phyloP scores from a whole-genome alignment of 352 stramenopile genomes.

The Phytophthora cajani region DNA sequence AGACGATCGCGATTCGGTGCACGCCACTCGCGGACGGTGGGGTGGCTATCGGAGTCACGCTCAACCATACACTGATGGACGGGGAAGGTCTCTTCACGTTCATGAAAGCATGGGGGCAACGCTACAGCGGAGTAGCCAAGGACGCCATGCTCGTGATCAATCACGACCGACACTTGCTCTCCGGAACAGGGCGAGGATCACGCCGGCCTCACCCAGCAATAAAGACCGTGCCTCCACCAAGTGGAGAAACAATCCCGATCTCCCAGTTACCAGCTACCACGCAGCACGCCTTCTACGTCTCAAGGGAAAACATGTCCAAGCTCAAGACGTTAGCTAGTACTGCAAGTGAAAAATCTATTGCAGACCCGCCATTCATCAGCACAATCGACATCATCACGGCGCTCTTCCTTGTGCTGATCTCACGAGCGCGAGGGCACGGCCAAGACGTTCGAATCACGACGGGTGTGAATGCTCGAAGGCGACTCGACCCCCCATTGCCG shows the following conservation, averaged over 20 bases:
- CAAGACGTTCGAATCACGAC: constrained; percentile 48
- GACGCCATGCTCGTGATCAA: constrained; percentile 24
- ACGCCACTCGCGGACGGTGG: constrained; percentile 46
- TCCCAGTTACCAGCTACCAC: constrained; percentile 23
- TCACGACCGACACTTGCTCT: constrained; percentile 45
- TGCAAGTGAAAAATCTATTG: neutral
- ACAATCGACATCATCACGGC: constrained; percentile 52
- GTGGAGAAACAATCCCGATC: neutral
- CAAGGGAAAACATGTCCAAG: constrained; percentile 28
- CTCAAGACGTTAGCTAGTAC: constrained; percentile 13
- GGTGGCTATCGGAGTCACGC: constrained; percentile 39
- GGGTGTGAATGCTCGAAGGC: constrained; percentile 43
- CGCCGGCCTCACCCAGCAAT: constrained; percentile 44
- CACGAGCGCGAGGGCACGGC: constrained; percentile 41
- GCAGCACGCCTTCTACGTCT: constrained; percentile 43
- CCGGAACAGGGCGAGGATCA: constrained; percentile 10
- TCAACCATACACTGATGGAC: constrained; percentile 48
- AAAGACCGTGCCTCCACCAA: neutral
- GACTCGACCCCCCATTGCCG: constrained; percentile 44
- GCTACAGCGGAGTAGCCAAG: constrained; percentile 33
- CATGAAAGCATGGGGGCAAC: constrained; percentile 50
- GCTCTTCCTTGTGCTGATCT: constrained; percentile 48
- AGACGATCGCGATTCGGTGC: constrained; percentile 38
- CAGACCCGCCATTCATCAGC: constrained; percentile 36
- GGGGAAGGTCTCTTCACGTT: constrained; percentile 53